Base-by-base conservation (phyloP, 805 yeast species). In the Nakazawaea ernobii region DNA sequence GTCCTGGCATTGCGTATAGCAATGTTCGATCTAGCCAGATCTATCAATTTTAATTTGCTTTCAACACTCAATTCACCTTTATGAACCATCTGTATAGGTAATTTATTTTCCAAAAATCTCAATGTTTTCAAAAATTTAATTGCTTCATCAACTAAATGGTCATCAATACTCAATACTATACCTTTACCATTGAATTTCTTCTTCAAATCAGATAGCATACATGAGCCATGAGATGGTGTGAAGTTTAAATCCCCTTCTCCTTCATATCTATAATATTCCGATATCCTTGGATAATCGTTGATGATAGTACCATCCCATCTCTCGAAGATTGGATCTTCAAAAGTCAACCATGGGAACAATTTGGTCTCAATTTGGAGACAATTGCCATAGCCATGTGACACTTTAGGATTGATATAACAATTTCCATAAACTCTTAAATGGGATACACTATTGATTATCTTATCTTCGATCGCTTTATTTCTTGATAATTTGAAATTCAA, bases 91-190 rank as follows among this genome's bases (percentile, higher is more conserved):
- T 74, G 73, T 45, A 77, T 65, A 0, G 86, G 87, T 3, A 73
- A 55, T 24, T 60, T 60, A 55, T 77, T 79, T 53, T 72, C 65
- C 42, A 78, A 66, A 3, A 76, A 70, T 28, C 86, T 62, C 32
- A 81, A 60, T 1, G 79, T 62, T 8, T 79, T 55, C 2, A 80
- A 63, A 27, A 80, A 60, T 44, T 73, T 75, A 8, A 69, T 60
- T 29, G 75, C 53, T 49, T 79, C 84, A 26, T 68, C 64, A n/a
- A 67, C 63, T 46, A 75, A 70, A 14, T 60, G 60, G 46, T 79
- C 73, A 24, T 74, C 59, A 1, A 75, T 74, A 3, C 83, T 72
- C 4, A 81, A 58, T 1, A 78, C 84, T 15, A 80, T 74, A 2
- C 87, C 87, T 50, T 61, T 63, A 3, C 81, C 81, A 11, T 60